Conservation (phyloP, 352 stramenopile species). For the Phytophthora meadii region DNA sequence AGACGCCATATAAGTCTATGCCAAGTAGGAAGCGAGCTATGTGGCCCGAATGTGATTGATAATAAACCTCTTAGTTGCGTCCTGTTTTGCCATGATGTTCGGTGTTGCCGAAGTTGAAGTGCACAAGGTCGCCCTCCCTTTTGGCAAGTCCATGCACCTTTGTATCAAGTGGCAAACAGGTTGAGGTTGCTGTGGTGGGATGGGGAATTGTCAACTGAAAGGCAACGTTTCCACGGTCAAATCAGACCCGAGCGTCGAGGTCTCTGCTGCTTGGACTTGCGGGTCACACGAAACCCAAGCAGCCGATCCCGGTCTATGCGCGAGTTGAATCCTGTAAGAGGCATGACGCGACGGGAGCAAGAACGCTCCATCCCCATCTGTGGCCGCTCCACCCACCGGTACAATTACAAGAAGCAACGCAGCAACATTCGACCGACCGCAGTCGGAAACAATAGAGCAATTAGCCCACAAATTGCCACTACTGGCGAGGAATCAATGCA, state of each 20-base stretch:
- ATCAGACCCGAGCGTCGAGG: conserved; percentile 10
- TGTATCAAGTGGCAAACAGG: conserved; percentile 21
- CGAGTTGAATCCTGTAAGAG: conserved; percentile 19
- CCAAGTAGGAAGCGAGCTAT: too few relatives aligned
- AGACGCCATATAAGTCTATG: not conserved
- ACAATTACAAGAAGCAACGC: conserved; percentile 12
- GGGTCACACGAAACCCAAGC: conserved; percentile 10
- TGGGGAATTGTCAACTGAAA: conserved; percentile 8
- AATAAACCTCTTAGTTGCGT: conserved; percentile 21
- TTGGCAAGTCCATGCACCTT: conserved; percentile 28
- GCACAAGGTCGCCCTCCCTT: conserved; percentile 47
- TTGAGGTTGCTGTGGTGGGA: conserved; percentile 10
- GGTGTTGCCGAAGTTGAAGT: conserved; percentile 50
- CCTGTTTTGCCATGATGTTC: not conserved
- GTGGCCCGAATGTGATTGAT: conserved; percentile 15
- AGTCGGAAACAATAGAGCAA: too few relatives aligned
- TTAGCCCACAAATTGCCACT: too few relatives aligned
- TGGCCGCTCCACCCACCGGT: conserved; percentile 3
- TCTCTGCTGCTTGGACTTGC: conserved; percentile 15
- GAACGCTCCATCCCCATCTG: conserved; percentile 18
- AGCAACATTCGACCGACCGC: not conserved
- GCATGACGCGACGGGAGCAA: conserved; percentile 6
- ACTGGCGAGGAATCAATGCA: too few relatives aligned
- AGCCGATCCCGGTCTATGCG: conserved; percentile 19
- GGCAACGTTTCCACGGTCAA: not conserved